Conservation (phyloP, 2,329 filamentous ascomycete genomes). For the Dactylonectria estremocensis region DNA sequence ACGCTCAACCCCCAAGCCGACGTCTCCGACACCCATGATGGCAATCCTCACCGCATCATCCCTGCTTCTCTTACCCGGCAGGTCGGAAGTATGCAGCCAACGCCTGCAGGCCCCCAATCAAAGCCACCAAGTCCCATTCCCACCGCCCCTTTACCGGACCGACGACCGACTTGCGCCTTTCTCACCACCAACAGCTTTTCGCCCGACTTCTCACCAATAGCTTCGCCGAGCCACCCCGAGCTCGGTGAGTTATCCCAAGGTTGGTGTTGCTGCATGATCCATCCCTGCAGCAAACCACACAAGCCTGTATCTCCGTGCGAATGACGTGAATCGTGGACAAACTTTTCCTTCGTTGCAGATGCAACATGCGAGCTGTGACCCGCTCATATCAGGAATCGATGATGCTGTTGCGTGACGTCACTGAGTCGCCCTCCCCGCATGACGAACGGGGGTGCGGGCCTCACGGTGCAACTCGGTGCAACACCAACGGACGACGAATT, state of each 20-base stretch:
- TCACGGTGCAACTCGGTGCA: no score
- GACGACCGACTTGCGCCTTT: no score
- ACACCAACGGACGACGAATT: no score
- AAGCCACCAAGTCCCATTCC: background rate
- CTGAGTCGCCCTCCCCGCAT: no score
- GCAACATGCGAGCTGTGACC: no score
- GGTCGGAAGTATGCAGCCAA: background rate
- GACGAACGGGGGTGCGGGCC: no score
- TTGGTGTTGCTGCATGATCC: background rate
- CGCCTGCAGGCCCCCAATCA: background rate
- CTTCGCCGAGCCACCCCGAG: slow-evolving; percentile 7
- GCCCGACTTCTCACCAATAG: background rate
- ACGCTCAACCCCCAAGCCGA: background rate
- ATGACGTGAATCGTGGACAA: background rate
- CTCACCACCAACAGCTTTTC: no score
- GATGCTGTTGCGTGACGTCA: no score
- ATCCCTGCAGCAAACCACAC: no score
- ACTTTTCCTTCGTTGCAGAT: background rate
- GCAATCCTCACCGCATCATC: background rate
- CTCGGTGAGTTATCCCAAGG: background rate
- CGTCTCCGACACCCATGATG: background rate
- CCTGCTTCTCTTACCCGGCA: background rate
- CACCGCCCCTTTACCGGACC: no score
- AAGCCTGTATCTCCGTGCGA: no score
- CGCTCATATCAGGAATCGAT: no score